Percentiles rank a stretch among this genome's conserved stretches.
These are phyloP conservation scores for Pichia gijzeniarum DNA, from an alignment of 805 yeast genomes.

Conservation along the genomic window DNA sequence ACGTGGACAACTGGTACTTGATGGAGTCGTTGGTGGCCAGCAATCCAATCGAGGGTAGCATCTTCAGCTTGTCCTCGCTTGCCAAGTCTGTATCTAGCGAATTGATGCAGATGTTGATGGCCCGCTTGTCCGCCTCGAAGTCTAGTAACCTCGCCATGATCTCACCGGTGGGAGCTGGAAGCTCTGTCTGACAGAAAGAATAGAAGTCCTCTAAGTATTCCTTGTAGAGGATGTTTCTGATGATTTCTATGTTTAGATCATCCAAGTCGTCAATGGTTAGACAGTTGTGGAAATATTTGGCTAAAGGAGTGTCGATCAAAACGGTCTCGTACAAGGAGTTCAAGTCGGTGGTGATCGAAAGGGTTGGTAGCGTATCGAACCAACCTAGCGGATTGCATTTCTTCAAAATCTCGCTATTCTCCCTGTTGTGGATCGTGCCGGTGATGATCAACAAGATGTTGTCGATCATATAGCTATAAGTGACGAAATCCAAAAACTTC, in stretches of 20 bases:
- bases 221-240: constrained; percentile 85
- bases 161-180: constrained; percentile 73
- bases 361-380: constrained; percentile 96
- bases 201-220: constrained; percentile 89
- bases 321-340: constrained; percentile 91
- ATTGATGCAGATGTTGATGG: constrained; percentile 86
- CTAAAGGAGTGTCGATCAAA: constrained; percentile 92
- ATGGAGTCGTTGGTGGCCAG: constrained; percentile 57
- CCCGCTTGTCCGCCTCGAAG: constrained; percentile 94
- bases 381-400: constrained; percentile 97
- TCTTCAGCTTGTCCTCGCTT: constrained; percentile 58
- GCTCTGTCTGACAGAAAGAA: constrained; percentile 51
- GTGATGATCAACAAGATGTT: constrained; percentile 94
- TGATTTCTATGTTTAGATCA: constrained; percentile 91
- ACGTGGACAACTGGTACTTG: constrained; percentile 58
- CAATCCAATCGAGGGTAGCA: constrained; percentile 80
- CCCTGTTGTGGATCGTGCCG: constrained; percentile 94
- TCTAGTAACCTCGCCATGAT: constrained; percentile 71
- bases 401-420: constrained; percentile 76
- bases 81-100: constrained; percentile 79
- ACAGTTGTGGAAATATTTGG: constrained; percentile 91
- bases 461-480: constrained; percentile 97
- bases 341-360: constrained; percentile 90
- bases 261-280: constrained; percentile 83
- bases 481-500: constrained; percentile 83